Percentiles rank a stretch among this genome's conserved stretches.
phyloP scores from a whole-genome alignment of 495 filamentous ascomycete genomes.

The Aspergillus carlsbadensis region DNA sequence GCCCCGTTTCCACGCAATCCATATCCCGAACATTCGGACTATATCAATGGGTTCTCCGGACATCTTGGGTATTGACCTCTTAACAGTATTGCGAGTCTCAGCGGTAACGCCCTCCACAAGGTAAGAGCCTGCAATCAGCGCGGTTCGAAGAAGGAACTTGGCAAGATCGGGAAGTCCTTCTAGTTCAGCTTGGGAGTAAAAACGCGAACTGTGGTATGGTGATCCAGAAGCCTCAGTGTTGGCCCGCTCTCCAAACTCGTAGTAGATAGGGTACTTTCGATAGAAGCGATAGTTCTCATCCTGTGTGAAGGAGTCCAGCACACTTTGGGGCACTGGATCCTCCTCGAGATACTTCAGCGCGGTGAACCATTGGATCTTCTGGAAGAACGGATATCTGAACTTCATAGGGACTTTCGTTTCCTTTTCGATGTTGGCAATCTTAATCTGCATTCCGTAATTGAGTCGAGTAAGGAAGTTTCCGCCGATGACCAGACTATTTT shows the following conservation, averaged over 20 bases:
- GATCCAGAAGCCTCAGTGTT: conserved; percentile 45
- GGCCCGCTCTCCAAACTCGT: conserved; percentile 56
- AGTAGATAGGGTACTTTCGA: conserved; percentile 54
- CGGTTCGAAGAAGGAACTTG: conserved; percentile 66
- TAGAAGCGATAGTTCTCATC: conserved; percentile 54
- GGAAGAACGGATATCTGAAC: conserved; percentile 72
- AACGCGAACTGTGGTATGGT: conserved; percentile 57
- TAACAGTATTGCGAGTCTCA: conserved; percentile 58
- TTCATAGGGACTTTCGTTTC: conserved; percentile 68
- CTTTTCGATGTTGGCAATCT: conserved; percentile 69
- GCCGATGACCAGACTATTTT: conserved; percentile 73
- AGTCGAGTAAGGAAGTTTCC: conserved; percentile 73
- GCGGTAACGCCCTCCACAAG: conserved; percentile 58
- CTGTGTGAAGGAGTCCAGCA: conserved; percentile 55
- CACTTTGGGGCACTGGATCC: conserved; percentile 61
- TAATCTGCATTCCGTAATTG: conserved; percentile 71
- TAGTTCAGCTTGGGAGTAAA: conserved; percentile 68
- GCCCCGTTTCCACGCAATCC: conserved; percentile 74
- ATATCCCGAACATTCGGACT: conserved; percentile 63
- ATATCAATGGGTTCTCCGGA: conserved; percentile 61
- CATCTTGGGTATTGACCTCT: conserved; percentile 62
- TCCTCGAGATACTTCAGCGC: conserved; percentile 64
- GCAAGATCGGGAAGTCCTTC: conserved; percentile 64
- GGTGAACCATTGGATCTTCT: conserved; percentile 73
- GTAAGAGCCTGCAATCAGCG: conserved; percentile 63